Evolutionary conservation across 2,329 filamentous ascomycete species (phyloP).

Genomic region (Blastomyces silverae): DNA sequence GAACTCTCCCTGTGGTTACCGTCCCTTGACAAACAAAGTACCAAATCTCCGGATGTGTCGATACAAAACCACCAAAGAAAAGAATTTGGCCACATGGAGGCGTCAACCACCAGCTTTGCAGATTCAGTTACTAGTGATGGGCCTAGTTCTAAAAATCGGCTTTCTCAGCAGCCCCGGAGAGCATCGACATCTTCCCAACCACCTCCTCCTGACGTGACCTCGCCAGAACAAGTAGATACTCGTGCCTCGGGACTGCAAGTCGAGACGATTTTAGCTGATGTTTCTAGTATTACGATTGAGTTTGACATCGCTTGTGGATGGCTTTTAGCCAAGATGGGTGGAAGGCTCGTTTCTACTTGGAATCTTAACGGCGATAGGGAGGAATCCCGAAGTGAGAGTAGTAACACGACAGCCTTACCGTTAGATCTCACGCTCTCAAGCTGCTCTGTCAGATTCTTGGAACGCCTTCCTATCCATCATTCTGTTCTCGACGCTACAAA

Average conservation of each 20-base stretch:
- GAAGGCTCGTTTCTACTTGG: conserved; percentile 27
- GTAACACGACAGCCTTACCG: conserved; percentile 12
- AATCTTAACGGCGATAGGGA: conserved; percentile 18
- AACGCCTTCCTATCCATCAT: conserved; percentile 31
- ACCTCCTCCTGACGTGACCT: not conserved
- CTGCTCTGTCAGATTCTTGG: conserved; percentile 35
- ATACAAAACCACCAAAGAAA: conserved; percentile 16
- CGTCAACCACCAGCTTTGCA: conserved; percentile 23
- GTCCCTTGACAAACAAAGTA: conserved; percentile 21
- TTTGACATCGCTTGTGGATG: conserved; percentile 40
- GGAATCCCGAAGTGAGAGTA: conserved; percentile 10
- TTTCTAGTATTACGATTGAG: conserved; percentile 29
- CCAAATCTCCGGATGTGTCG: conserved; percentile 14
- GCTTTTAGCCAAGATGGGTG: conserved; percentile 35
- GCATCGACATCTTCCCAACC: not conserved
- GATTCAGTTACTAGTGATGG: conserved; percentile 23
- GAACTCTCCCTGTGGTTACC: conserved; percentile 35
- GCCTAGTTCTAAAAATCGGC: not conserved
- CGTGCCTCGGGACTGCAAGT: conserved; percentile 11
- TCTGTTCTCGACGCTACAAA: conserved; percentile 23
- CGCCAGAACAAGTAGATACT: not conserved
- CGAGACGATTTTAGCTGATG: conserved; percentile 29
- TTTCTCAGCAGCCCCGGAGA: not conserved
- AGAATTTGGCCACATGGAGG: conserved; percentile 22
- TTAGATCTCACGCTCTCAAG: conserved; percentile 28